Percentiles rank a stretch among this genome's conserved stretches.
Evolutionary conservation across 495 filamentous ascomycete genomes (phyloP).

Genomic region (Sphaerosporella brunnea): DNA sequence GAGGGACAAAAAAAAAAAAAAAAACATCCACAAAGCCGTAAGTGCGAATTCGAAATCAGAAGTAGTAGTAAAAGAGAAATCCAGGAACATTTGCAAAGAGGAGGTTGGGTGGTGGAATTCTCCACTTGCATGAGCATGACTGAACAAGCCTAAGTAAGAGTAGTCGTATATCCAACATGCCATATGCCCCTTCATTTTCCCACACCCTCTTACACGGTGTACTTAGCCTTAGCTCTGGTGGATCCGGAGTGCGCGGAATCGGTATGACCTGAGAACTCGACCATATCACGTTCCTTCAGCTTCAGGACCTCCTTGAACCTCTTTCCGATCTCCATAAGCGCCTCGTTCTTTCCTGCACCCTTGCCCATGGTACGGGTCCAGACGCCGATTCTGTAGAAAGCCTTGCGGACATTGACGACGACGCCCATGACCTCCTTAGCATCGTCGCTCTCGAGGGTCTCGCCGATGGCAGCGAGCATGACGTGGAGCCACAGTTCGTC

Average conservation of each 20-base stretch:
- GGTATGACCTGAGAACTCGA: conserved; percentile 94
- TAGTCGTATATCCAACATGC: no score
- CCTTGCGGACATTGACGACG: conserved; percentile 95
- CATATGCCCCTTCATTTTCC: not conserved
- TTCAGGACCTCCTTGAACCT: conserved; percentile 82
- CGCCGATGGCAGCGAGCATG: conserved; percentile 89
- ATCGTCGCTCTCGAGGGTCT: conserved; percentile 87
- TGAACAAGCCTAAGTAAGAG: no score
- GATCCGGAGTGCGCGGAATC: conserved; percentile 83
- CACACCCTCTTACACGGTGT: conserved; percentile 42
- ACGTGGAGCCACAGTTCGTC: conserved; percentile 95
- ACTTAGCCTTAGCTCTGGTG: conserved; percentile 89
- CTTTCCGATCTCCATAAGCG: conserved; percentile 62
- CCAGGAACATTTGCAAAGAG: no score
- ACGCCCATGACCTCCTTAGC: conserved; percentile 98
- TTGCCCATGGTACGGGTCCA: conserved; percentile 23
- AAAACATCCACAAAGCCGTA: not conserved
- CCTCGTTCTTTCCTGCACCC: conserved; percentile 35
- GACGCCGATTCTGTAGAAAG: conserved; percentile 84
- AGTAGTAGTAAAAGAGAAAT: no score
- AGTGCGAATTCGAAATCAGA: no score
- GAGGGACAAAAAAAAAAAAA: not conserved
- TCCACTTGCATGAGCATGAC: no score
- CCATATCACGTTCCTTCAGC: conserved; percentile 50
- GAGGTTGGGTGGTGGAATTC: no score